Evolutionary conservation across 2,329 filamentous ascomycete species (phyloP).

Genomic region (Colletotrichum kahawae): DNA sequence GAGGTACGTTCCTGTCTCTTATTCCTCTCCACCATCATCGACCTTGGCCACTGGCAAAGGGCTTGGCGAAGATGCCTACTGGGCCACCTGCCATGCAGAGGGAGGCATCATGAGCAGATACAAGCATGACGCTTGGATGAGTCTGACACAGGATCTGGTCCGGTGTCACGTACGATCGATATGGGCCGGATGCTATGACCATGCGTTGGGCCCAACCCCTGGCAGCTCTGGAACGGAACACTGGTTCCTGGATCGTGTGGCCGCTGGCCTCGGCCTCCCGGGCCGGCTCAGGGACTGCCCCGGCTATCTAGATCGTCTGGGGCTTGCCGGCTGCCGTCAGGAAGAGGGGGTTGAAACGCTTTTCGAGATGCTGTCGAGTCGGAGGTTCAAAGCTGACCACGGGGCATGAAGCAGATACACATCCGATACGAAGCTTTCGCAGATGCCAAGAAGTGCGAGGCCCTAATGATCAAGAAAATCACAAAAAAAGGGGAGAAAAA

Average conservation of each 20-base stretch:
- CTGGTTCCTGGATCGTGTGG: neutral
- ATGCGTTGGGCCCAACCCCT: neutral
- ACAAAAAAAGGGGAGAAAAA: neutral
- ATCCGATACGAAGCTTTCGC: neutral
- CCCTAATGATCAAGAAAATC: neutral
- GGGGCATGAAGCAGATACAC: neutral
- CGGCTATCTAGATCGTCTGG: neutral
- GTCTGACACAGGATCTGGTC: neutral
- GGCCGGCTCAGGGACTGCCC: neutral
- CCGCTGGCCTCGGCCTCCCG: neutral
- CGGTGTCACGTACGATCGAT: neutral
- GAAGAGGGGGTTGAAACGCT: neutral
- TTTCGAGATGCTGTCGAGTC: neutral
- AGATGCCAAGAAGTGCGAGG: neutral
- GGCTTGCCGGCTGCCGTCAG: neutral
- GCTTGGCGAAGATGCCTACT: no score
- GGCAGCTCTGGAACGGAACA: neutral
- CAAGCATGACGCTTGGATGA: neutral
- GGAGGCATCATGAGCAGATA: neutral
- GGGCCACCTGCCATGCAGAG: no score
- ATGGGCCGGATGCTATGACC: neutral
- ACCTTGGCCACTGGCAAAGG: no score
- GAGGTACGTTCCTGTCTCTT: no score
- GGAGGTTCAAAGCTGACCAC: neutral
- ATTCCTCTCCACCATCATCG: no score